Evolutionary conservation across 257 asterid species (phyloP).

Genomic region (Paraleonurus japonicus): DNA sequence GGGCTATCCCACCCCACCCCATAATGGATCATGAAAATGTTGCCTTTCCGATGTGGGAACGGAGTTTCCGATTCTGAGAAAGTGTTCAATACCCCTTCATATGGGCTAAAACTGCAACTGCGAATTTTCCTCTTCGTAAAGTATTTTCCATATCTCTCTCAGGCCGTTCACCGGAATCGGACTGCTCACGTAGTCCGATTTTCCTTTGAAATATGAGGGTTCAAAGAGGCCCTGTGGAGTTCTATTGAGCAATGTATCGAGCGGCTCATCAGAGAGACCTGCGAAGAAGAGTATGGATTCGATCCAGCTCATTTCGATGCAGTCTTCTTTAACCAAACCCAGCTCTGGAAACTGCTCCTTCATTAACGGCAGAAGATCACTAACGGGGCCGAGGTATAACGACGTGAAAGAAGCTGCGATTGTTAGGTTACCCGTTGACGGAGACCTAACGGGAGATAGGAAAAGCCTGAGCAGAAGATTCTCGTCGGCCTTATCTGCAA

Average conservation of each 20-base stretch:
- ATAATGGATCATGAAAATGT: constrained; percentile 35
- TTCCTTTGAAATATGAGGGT: constrained; percentile 26
- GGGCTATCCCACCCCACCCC: not conserved
- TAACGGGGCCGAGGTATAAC: constrained; percentile 21
- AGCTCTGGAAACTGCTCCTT: constrained; percentile 28
- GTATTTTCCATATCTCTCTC: constrained; percentile 35
- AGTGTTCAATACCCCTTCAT: constrained; percentile 32
- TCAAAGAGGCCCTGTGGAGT: not conserved
- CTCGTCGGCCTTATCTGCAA: not conserved
- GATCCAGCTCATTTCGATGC: constrained; percentile 32
- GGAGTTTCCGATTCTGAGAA: constrained; percentile 37
- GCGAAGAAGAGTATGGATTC: constrained; percentile 18
- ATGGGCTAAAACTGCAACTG: constrained; percentile 35
- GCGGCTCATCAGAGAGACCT: not conserved
- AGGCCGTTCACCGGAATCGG: constrained; percentile 36
- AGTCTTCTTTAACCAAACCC: constrained; percentile 23
- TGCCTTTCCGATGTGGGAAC: constrained; percentile 39
- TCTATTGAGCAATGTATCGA: constrained; percentile 21
- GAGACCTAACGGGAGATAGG: not conserved
- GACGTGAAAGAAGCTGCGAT: not conserved
- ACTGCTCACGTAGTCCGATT: constrained; percentile 38
- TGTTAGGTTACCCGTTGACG: not conserved
- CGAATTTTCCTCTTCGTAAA: constrained; percentile 9
- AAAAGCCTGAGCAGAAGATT: not conserved
- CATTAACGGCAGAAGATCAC: constrained; percentile 18